Percentiles rank a stretch among this genome's conserved stretches.
Evolutionary conservation across 148 eudicot species (phyloP).

Genomic region (Rheum nobile): DNA sequence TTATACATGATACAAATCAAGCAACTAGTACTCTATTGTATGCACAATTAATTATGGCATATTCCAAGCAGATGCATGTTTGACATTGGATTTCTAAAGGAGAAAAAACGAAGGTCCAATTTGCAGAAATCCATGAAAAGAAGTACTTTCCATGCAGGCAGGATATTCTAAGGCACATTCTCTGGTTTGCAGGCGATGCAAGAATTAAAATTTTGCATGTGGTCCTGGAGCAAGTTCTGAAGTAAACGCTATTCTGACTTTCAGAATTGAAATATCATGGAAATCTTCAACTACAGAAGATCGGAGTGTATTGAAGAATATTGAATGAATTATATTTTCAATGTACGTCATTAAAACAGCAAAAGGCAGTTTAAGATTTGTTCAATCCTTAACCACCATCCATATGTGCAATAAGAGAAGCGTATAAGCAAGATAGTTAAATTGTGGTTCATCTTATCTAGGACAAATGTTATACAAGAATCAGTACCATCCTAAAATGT

Average conservation of each 20-base stretch:
- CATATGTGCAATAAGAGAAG: too few species aligned
- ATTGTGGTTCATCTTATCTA: too few species aligned
- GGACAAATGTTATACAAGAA: too few species aligned
- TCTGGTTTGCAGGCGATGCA: not conserved
- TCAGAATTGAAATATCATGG: not conserved
- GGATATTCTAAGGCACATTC: slow-evolving; percentile 15
- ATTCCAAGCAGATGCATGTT: slow-evolving; percentile 3
- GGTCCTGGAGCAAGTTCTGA: not conserved
- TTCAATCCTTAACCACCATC: too few species aligned
- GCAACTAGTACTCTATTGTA: not conserved
- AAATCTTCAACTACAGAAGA: not conserved
- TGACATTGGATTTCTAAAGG: not conserved
- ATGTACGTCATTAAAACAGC: too few species aligned
- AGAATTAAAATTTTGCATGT: too few species aligned
- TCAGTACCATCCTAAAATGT: too few species aligned
- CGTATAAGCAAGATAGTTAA: too few species aligned
- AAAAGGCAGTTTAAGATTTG: too few species aligned
- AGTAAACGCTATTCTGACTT: not conserved
- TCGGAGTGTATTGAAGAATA: too few species aligned
- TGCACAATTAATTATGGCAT: not conserved
- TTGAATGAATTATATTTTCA: too few species aligned
- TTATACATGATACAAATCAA: not conserved
- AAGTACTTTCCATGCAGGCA: not conserved
- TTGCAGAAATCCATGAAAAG: not conserved
- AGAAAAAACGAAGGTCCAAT: not conserved